Conservation (phyloP, 2,329 filamentous ascomycete species). For the Lachnellula hyalina region DNA sequence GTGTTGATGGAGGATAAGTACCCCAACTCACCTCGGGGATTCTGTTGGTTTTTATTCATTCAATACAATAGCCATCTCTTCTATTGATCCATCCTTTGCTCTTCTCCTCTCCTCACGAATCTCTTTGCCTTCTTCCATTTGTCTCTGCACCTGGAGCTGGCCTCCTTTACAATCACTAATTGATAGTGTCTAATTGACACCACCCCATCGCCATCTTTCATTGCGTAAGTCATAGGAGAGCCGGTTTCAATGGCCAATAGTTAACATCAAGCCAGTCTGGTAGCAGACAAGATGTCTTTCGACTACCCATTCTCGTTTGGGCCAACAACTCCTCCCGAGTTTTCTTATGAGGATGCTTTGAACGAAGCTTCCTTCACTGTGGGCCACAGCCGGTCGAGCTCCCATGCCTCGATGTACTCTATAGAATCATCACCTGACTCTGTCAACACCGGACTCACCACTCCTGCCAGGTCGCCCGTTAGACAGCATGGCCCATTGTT, state of each 20-base stretch:
- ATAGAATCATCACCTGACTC: slow-evolving; percentile 66
- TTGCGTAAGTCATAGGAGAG: slow-evolving; percentile 20
- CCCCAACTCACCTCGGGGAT: slow-evolving; percentile 16
- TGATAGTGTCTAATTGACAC: slow-evolving; percentile 27
- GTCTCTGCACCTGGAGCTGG: slow-evolving; percentile 26
- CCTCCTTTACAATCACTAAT: slow-evolving; percentile 24
- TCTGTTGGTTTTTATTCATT: slow-evolving; percentile 28
- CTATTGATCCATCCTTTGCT: slow-evolving; percentile 24
- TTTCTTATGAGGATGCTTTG: slow-evolving; percentile 51
- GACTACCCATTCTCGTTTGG: slow-evolving; percentile 55
- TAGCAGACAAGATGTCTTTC: slow-evolving; percentile 53
- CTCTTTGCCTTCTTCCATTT: slow-evolving; percentile 23
- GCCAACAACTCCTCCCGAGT: slow-evolving; percentile 46
- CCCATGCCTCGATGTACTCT: slow-evolving; percentile 48
- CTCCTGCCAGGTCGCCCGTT: slow-evolving; percentile 66
- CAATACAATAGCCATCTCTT: slow-evolving; percentile 14
- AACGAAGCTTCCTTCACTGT: slow-evolving; percentile 48
- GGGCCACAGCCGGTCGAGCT: slow-evolving; percentile 33
- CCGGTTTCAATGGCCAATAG: neutral
- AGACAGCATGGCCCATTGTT: slow-evolving; percentile 74
- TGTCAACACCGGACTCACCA: slow-evolving; percentile 61
- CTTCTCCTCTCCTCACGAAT: slow-evolving; percentile 29
- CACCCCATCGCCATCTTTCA: slow-evolving; percentile 6
- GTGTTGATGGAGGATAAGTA: slow-evolving; percentile 28
- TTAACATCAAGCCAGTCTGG: slow-evolving; percentile 43